Percentiles rank a stretch among this genome's conserved stretches.
phyloP scores from a whole-genome alignment of 768 basidiomycete species.

The Tulasnella sp. region DNA sequence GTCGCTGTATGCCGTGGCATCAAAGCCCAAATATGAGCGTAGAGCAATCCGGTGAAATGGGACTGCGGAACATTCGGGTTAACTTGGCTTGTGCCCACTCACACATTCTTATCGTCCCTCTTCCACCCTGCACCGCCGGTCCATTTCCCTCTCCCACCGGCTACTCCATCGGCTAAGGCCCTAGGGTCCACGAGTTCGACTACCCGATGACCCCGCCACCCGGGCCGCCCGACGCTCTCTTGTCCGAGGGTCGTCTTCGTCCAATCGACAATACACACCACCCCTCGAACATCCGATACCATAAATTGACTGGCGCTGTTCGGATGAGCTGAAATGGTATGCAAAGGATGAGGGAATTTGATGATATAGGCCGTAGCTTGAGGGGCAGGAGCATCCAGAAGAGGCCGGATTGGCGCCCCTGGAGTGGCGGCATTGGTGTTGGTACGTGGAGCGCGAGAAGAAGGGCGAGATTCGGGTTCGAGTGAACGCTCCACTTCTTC shows the following conservation, averaged over 20 bases:
- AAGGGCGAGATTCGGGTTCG: slow-evolving; percentile 38
- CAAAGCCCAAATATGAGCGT: background rate
- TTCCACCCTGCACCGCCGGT: slow-evolving; percentile 67
- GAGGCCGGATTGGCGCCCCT: background rate
- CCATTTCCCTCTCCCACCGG: slow-evolving; percentile 47
- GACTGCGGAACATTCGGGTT: too few relatives aligned
- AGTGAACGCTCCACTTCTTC: slow-evolving; percentile 18
- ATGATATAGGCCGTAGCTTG: slow-evolving; percentile 52
- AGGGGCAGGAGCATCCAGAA: slow-evolving; percentile 40
- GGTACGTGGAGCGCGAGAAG: slow-evolving; percentile 38
- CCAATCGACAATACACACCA: slow-evolving; percentile 79
- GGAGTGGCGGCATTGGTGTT: slow-evolving; percentile 34
- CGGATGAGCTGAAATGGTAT: slow-evolving; percentile 64
- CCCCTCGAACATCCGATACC: slow-evolving; percentile 69
- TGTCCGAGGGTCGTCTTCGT: slow-evolving; percentile 52
- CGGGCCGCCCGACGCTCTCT: slow-evolving; percentile 41
- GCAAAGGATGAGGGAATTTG: slow-evolving; percentile 66
- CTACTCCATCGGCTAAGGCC: slow-evolving; percentile 51
- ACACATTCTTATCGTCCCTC: slow-evolving; percentile 67
- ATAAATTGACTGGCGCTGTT: slow-evolving; percentile 69
- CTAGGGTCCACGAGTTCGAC: slow-evolving; percentile 70
- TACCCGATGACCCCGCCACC: slow-evolving; percentile 58
- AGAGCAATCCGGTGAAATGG: too few relatives aligned
- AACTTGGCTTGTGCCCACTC: slow-evolving; percentile 33
- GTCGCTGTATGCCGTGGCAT: too few relatives aligned